Base-by-base conservation (phyloP, 768 basidiomycete species). In the Leccinum fibrillosum region DNA sequence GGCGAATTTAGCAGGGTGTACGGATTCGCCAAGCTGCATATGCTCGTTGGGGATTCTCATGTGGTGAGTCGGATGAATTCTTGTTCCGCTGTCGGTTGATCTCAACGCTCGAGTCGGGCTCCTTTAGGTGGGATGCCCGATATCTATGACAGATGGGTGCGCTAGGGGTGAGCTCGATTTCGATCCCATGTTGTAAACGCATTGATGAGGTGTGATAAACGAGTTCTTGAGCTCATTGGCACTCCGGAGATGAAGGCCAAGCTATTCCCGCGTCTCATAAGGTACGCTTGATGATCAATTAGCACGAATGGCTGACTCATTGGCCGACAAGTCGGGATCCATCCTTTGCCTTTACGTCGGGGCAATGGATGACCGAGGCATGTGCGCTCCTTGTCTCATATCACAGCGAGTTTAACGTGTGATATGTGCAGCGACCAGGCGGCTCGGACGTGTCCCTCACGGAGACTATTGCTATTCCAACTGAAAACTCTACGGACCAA, bases 281-380 rank as follows among this genome's bases (percentile, higher is more conserved):
- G 88, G 88, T 86, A 56, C 54, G 52, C 5, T 55, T 2, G 25
- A 23, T 5, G 37, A 42, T 47, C 45, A 49, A 19, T 10, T 26
- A 39, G 52, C 13, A 30, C 13, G 7, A 21, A 13, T 12, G 17
- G 4, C 6, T 28, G n/a, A 54, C 26, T 35, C 35, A 45, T 35
- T 9, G 17, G 17, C 42, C 48, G 6, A 53, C 54, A 89, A 39
- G 88, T 66, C 86, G 85, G 5, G 81, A 91, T 66, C 82, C 88
- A 9, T 65, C 74, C 1, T 56, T 70, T 30, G 85, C 87, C 0
- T 91, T 84, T 59, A 89, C 86, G 5, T 82, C 88, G 10, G 90
- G 90, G 0, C 90, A 92, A 71, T 92, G 89, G 89, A 90, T 89
- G 89, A 90, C 89, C 3, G 88, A 90, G 74, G 88, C 80, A 58